Evolutionary conservation across 2,329 filamentous ascomycete species (phyloP).

Genomic region (Cercospora janseana): DNA sequence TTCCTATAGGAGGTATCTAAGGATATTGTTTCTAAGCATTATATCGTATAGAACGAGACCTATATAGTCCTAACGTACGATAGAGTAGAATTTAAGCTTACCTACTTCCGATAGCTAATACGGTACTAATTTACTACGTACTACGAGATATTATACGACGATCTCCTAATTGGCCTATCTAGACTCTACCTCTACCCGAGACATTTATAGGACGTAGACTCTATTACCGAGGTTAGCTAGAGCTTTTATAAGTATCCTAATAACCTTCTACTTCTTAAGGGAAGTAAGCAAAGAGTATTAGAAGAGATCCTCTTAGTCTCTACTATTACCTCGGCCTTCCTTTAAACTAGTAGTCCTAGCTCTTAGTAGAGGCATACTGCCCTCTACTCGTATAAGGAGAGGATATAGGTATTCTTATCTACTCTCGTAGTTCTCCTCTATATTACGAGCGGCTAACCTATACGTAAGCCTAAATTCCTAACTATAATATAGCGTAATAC

Average conservation of each 20-base stretch:
- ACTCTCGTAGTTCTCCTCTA: background rate
- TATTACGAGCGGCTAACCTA: background rate
- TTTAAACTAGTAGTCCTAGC: background rate
- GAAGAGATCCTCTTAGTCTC: background rate
- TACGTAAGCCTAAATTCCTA: background rate
- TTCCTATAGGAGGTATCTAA: background rate
- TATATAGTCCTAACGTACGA: background rate
- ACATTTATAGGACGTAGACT: background rate
- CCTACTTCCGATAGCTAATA: background rate
- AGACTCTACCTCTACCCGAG: background rate
- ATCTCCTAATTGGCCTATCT: background rate
- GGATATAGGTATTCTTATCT: background rate
- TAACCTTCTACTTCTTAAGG: background rate
- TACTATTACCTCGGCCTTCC: background rate
- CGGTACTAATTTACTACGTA: background rate
- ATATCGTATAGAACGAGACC: background rate
- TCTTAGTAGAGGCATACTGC: background rate
- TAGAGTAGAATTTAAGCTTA: background rate
- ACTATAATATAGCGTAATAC: background rate
- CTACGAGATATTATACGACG: background rate
- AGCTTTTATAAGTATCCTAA: background rate
- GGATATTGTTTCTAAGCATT: background rate
- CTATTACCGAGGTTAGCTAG: background rate
- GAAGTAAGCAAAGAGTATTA: background rate
- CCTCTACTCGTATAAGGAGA: background rate